Evolutionary conservation across 495 filamentous ascomycete species (phyloP).

Genomic region (Hypoxylon rickii): DNA sequence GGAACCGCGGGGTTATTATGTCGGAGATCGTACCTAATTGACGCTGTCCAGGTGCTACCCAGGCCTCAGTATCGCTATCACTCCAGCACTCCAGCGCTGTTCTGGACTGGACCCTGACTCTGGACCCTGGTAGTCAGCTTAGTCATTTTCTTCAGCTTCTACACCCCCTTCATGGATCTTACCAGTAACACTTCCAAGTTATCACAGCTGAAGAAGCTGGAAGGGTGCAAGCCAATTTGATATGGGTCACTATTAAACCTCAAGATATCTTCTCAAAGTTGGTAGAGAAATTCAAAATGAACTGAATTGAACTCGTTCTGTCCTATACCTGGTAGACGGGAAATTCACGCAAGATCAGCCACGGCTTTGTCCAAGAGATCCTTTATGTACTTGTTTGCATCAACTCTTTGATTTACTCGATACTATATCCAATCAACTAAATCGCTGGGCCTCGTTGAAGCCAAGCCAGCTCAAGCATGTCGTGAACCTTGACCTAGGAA

Average conservation of each 20-base stretch:
- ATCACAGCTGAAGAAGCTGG: no score
- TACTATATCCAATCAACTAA: background rate
- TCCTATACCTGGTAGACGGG: background rate
- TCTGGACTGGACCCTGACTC: no score
- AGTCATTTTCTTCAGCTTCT: slow-evolving; percentile 6
- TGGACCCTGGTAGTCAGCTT: slow-evolving; percentile 13
- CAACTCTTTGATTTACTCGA: slow-evolving; percentile 4
- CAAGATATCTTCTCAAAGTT: no score
- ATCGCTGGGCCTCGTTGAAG: background rate
- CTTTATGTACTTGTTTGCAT: slow-evolving; percentile 13
- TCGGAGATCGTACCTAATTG: background rate
- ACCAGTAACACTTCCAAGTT: no score
- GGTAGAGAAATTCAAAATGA: background rate
- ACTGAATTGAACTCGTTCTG: no score
- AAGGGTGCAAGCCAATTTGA: no score
- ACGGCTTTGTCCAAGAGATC: slow-evolving; percentile 12
- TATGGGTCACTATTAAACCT: no score
- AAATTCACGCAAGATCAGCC: slow-evolving; percentile 2
- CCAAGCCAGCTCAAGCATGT: background rate
- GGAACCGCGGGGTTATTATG: slow-evolving; percentile 24
- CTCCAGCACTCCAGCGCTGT: no score
- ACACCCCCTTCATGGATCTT: no score
- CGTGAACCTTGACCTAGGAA: background rate
- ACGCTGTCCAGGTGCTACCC: background rate
- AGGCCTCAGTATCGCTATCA: no score